Evolutionary conservation across 1,284 basidiomycete species (phyloP).

Genomic region (Quambalaria eucalypti): DNA sequence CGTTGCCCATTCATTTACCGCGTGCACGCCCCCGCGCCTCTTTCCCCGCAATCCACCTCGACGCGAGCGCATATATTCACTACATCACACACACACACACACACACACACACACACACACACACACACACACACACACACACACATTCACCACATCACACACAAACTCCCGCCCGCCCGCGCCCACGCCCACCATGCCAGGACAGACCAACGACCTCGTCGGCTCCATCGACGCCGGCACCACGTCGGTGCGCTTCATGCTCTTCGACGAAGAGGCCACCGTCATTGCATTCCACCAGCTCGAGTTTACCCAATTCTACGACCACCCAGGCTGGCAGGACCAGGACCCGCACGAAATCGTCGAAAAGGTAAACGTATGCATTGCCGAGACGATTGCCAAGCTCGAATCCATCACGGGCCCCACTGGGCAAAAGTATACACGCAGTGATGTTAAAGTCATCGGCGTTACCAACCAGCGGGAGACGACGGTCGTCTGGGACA

Average conservation of each 20-base stretch:
- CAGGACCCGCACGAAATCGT: constrained; percentile 82
- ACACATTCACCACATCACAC: no score
- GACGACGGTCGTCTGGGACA: constrained; percentile 89
- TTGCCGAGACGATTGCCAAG: constrained; percentile 62
- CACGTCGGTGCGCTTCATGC: constrained; percentile 85
- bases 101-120: no score
- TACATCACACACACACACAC: no score
- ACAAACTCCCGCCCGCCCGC: not conserved
- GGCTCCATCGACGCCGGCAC: constrained; percentile 18
- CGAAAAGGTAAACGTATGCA: constrained; percentile 66
- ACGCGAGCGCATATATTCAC: no score
- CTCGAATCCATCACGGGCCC: constrained; percentile 59
- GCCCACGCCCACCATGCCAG: not conserved
- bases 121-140: no score
- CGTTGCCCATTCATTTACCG: no score
- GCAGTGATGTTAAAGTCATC: constrained; percentile 78
- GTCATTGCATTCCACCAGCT: constrained; percentile 78
- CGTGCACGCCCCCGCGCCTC: no score
- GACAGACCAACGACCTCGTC: constrained; percentile 3
- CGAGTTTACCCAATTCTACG: constrained; percentile 41
- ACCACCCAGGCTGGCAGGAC: constrained; percentile 70
- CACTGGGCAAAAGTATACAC: constrained; percentile 62
- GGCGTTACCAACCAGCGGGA: constrained; percentile 98
- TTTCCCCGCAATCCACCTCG: no score
- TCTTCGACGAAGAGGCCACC: constrained; percentile 81